A percentile compares a stretch with the other conserved stretches of the same genome.
phyloP scores from a whole-genome alignment of 345 rosid species.

The Citrus australasica region DNA sequence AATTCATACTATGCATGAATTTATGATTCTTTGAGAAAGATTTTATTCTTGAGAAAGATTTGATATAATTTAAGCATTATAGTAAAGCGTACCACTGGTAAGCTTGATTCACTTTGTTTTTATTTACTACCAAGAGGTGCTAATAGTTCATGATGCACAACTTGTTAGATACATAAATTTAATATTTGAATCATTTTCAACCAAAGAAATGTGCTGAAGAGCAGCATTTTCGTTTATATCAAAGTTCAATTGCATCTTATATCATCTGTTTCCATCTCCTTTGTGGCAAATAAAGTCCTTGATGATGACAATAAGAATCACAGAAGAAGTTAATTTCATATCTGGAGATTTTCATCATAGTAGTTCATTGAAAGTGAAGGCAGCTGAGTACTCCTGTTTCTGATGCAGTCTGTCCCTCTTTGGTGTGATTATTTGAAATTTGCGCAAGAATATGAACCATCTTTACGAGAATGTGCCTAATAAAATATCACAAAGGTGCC shows the following conservation, averaged over 20 bases:
- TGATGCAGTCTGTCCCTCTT: constrained; percentile 74
- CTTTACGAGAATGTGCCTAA: constrained; percentile 34
- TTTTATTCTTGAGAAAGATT: too few species aligned
- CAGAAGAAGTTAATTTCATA: background rate
- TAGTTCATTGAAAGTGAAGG: background rate
- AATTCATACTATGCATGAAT: background rate
- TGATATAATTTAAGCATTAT: background rate
- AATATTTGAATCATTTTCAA: too few species aligned
- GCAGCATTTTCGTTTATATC: too few species aligned
- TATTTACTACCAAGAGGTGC: too few species aligned
- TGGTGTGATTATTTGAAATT: constrained; percentile 87
- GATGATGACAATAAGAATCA: background rate
- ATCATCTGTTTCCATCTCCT: background rate
- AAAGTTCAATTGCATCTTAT: background rate
- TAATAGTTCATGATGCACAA: background rate
- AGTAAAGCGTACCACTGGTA: background rate
- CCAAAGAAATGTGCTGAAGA: too few species aligned
- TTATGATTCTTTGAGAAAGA: background rate
- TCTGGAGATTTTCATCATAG: too few species aligned
- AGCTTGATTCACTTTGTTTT: too few species aligned
- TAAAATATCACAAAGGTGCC: too few species aligned
- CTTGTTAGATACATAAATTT: too few species aligned
- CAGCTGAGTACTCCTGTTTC: background rate
- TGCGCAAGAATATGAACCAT: constrained; percentile 59
- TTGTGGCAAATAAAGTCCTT: background rate